A percentile compares a stretch with the other conserved stretches of the same genome.
Evolutionary conservation across 495 filamentous ascomycete species (phyloP).

Genomic region (Ramalina intermedia): DNA sequence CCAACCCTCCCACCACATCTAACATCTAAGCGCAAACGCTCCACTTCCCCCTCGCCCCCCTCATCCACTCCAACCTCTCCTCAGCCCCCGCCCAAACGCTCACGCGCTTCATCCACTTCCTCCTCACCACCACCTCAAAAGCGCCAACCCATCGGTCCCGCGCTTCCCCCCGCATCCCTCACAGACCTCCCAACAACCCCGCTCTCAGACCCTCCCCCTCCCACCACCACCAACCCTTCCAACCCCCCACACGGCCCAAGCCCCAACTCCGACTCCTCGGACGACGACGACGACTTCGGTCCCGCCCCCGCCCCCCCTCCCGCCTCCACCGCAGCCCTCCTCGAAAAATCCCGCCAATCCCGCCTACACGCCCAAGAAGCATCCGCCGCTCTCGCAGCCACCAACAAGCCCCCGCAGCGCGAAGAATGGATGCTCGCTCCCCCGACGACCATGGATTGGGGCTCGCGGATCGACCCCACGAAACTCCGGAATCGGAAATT

Average conservation of each 20-base stretch:
- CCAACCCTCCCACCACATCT: slow-evolving; percentile 26
- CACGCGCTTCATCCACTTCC: slow-evolving; percentile 15
- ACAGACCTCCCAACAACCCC: slow-evolving; percentile 28
- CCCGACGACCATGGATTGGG: slow-evolving; percentile 45
- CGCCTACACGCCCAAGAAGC: neutral
- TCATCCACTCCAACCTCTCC: neutral
- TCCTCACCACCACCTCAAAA: slow-evolving; percentile 21
- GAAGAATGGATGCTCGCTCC: slow-evolving; percentile 92
- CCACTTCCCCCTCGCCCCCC: neutral
- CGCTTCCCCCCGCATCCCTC: slow-evolving; percentile 38
- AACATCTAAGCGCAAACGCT: slow-evolving; percentile 24
- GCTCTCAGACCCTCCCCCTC: neutral
- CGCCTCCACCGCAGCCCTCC: neutral
- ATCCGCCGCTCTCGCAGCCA: slow-evolving; percentile 6
- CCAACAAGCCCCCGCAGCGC: slow-evolving; percentile 36
- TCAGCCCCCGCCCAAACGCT: slow-evolving; percentile 15
- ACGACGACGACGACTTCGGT: neutral
- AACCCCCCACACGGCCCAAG: neutral
- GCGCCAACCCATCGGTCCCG: slow-evolving; percentile 34
- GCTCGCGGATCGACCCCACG: slow-evolving; percentile 63
- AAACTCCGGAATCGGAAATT: slow-evolving; percentile 70
- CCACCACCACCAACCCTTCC: slow-evolving; percentile 1
- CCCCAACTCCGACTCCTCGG: neutral
- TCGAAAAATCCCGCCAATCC: neutral
- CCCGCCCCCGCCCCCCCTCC: neutral